Conservation (phyloP, 176 grass and related monocot genomes). For the Aechmea fasciata region DNA sequence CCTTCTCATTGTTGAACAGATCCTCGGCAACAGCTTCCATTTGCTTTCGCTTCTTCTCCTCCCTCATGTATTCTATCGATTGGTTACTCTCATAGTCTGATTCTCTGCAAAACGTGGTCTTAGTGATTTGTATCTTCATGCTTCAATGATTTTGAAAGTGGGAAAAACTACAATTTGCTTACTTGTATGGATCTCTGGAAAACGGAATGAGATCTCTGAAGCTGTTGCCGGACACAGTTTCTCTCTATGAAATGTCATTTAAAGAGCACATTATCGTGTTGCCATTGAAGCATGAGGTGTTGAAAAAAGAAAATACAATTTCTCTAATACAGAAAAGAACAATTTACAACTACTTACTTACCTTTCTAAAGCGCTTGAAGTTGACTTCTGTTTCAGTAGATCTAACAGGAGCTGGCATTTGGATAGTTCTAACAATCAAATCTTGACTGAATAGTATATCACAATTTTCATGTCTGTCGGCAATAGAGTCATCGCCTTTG, state of each 20-base stretch:
- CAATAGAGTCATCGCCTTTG: conserved; percentile 33
- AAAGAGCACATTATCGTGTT: neutral
- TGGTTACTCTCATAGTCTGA: conserved; percentile 32
- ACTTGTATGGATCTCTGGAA: conserved; percentile 71
- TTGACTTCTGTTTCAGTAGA: conserved; percentile 39
- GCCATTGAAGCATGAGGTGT: conserved; percentile 7
- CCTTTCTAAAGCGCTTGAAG: conserved; percentile 95
- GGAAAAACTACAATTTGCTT: conserved; percentile 11
- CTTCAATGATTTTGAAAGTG: conserved; percentile 5
- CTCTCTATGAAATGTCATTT: conserved; percentile 40
- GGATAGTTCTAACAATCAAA: conserved; percentile 44
- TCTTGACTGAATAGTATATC: conserved; percentile 70
- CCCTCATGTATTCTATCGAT: conserved; percentile 47
- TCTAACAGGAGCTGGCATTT: conserved; percentile 14
- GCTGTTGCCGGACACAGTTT: conserved; percentile 76
- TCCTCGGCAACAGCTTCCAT: conserved; percentile 80
- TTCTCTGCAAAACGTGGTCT: conserved; percentile 41
- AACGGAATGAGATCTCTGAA: conserved; percentile 76
- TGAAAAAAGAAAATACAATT: neutral
- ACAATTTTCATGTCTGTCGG: conserved; percentile 55
- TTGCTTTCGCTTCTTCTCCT: conserved; percentile 76
- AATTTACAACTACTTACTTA: conserved; percentile 16
- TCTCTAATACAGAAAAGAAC: neutral
- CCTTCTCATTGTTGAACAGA: conserved; percentile 86
- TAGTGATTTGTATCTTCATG: neutral